phyloP scores from a whole-genome alignment of 179 eudicot species.

The Silene coronaria region DNA sequence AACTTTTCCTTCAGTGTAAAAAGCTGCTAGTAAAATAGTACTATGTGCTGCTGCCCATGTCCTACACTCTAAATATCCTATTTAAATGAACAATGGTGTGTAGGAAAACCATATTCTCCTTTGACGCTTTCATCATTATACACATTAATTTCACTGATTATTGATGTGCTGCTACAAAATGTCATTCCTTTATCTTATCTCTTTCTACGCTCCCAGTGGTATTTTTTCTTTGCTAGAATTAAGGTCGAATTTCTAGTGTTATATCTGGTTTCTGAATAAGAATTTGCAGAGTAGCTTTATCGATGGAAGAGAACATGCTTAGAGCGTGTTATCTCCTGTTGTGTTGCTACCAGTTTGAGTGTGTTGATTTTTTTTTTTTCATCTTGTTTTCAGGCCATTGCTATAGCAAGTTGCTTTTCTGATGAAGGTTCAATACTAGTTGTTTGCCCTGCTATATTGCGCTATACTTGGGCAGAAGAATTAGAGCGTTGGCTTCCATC shows the following conservation, averaged over 20 bases:
- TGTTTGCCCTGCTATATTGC: constrained; percentile 95
- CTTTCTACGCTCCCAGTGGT: neutral
- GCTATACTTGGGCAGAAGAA: constrained; percentile 97
- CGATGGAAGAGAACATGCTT: neutral
- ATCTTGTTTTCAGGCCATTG: constrained; percentile 66
- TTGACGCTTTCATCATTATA: neutral
- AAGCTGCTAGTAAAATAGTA: neutral
- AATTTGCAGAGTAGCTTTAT: neutral
- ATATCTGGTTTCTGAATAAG: neutral
- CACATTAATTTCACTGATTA: neutral
- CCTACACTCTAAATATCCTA: neutral
- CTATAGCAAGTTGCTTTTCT: constrained; percentile 80
- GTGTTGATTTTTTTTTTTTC: neutral
- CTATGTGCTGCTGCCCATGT: neutral
- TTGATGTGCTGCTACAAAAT: neutral
- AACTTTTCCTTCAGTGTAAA: neutral
- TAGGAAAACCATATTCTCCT: neutral
- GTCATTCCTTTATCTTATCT: neutral
- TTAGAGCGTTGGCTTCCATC: constrained; percentile 93
- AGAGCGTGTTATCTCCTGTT: neutral
- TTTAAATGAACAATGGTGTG: neutral
- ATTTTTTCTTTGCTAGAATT: neutral
- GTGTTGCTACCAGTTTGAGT: neutral
- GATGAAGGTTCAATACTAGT: constrained; percentile 75
- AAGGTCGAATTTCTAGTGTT: neutral